Percentiles rank a stretch among this genome's conserved stretches.
phyloP scores from a whole-genome alignment of 1,284 basidiomycete species.

The Cryptococcus jaspeensis region DNA sequence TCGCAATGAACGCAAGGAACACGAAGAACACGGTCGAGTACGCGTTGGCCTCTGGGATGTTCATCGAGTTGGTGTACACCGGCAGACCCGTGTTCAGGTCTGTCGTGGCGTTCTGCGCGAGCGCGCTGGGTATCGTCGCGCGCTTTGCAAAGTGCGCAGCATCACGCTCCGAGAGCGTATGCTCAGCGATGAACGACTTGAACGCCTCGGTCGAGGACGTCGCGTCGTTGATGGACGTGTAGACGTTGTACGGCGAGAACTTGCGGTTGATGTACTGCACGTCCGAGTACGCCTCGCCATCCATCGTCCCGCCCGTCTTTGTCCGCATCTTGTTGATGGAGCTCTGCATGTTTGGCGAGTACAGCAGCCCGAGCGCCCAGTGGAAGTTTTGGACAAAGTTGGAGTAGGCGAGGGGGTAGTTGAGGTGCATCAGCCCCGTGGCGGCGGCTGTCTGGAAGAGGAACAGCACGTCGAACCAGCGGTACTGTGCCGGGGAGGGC shows the following conservation, averaged over 20 bases:
- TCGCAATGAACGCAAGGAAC: slow-evolving; percentile 63
- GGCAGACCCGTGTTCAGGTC: slow-evolving; percentile 70
- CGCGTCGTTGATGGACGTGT: slow-evolving; percentile 53
- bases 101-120: slow-evolving; percentile 54
- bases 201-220: slow-evolving; percentile 17
- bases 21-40: slow-evolving; percentile 79
- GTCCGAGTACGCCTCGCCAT: slow-evolving; percentile 59
- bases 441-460: slow-evolving; percentile 79
- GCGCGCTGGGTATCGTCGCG: slow-evolving; percentile 62
- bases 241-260: slow-evolving; percentile 69
- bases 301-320: slow-evolving; percentile 72
- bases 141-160: slow-evolving; percentile 24
- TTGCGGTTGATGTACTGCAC: slow-evolving; percentile 70
- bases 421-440: slow-evolving; percentile 74
- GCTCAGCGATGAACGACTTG: slow-evolving; percentile 16
- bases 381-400: slow-evolving; percentile 81
- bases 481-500: slow-evolving; percentile 55
- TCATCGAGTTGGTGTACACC: slow-evolving; percentile 70
- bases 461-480: slow-evolving; percentile 74
- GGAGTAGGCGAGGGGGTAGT: slow-evolving; percentile 80
- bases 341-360: slow-evolving; percentile 64
- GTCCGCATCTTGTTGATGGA: slow-evolving; percentile 79
- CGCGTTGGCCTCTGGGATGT: slow-evolving; percentile 74
- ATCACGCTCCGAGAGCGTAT: slow-evolving; percentile 1
- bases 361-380: slow-evolving; percentile 84